Evolutionary conservation across 495 filamentous ascomycete genomes (phyloP), one percentile per base, ranked within the genome.

Genomic region (Penicillium tannophilum): DNA sequence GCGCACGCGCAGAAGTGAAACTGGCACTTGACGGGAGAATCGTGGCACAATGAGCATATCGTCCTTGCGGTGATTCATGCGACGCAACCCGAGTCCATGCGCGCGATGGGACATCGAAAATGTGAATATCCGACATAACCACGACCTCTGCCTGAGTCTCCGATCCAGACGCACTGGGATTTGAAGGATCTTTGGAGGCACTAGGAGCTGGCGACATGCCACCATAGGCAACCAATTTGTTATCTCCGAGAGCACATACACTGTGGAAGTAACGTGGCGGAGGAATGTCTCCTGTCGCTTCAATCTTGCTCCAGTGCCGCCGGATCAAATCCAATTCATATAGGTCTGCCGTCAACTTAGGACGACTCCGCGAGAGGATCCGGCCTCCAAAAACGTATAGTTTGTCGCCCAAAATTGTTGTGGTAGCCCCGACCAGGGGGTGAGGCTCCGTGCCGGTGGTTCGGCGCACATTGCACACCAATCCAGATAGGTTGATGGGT

Each of bases 71-170:
- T 0, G 91, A 83, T 53, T 97, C 90, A 49, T 82, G 77, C 0
- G 90, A 86, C 11, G 88, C 84, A 52, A 98, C 86, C 31, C 84
- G 90, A 42, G 88, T 92, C 94, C 94, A 98, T 33, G 84, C 88
- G 62, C 82, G 87, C 0, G 90, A 87, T 7, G 84, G 81, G n/a
- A 94, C 90, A 69, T 98, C 94, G 66, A 89, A 97, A 7, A 98
- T 92, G 71, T 97, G 91, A 54, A 98, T 93, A 78, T 98, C 94
- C 9, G 92, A 95, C 92, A 98, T 96, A 54, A 98, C 94, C 6
- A 93, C 87, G 8, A 97, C 90, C 70, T 97, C 94, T 26, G 90
- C 86, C 61, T 94, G 91, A 26, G 85, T 74, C 47, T 93, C 91
- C 59, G 83, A 79, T 0, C 81, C 73, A 50, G 53, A 60, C 63